A percentile compares a stretch with the other conserved stretches of the same genome.
Evolutionary conservation across 2,329 filamentous ascomycete species (phyloP).

Genomic region (Exophiala spinifera): DNA sequence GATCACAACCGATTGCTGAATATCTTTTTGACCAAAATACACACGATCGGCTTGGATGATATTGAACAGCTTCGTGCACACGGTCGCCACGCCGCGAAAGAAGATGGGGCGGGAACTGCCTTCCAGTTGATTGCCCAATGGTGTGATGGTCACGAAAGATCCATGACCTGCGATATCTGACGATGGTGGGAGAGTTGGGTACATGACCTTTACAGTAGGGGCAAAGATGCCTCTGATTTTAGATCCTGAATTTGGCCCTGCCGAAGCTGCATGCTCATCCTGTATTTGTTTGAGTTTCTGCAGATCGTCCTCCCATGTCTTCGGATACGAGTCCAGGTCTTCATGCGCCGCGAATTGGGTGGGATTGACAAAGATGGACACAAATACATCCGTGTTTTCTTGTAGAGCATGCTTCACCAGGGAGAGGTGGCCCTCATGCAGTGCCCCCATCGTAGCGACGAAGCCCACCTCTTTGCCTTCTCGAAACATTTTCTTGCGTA

Average conservation of each 20-base stretch:
- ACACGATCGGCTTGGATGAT: slow-evolving; percentile 73
- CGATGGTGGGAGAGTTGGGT: slow-evolving; percentile 74
- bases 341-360: slow-evolving; percentile 91
- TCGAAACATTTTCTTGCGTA: slow-evolving; percentile 63
- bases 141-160: slow-evolving; percentile 88
- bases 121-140: slow-evolving; percentile 76
- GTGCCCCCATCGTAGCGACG: slow-evolving; percentile 94
- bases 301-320: slow-evolving; percentile 80
- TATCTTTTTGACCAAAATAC: slow-evolving; percentile 96
- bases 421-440: slow-evolving; percentile 87
- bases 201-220: slow-evolving; percentile 79
- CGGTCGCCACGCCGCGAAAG: slow-evolving; percentile 91
- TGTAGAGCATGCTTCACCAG: slow-evolving; percentile 78
- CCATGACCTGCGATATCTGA: slow-evolving; percentile 72
- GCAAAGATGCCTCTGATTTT: slow-evolving; percentile 77
- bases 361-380: slow-evolving; percentile 93
- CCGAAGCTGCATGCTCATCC: slow-evolving; percentile 17
- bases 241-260: slow-evolving; percentile 55
- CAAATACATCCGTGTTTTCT: slow-evolving; percentile 82
- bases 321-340: slow-evolving; percentile 83
- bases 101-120: slow-evolving; percentile 86
- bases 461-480: slow-evolving; percentile 74
- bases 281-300: slow-evolving; percentile 60
- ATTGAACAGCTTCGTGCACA: slow-evolving; percentile 92
- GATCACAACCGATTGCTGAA: slow-evolving; percentile 92